phyloP scores from a whole-genome alignment of 495 filamentous ascomycete genomes.

The Chaetomium fimeti region DNA sequence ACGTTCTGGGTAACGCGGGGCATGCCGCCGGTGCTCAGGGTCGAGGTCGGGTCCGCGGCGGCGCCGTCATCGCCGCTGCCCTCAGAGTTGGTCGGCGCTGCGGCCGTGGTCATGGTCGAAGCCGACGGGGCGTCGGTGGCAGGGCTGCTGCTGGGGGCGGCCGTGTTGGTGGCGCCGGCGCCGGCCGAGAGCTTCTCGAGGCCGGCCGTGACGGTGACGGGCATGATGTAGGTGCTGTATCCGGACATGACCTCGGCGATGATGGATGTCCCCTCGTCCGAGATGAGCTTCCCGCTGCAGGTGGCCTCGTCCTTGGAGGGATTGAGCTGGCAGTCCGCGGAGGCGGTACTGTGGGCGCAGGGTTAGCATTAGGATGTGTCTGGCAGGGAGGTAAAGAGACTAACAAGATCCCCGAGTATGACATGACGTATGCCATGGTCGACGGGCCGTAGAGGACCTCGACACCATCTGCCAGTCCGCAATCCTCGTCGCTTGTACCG shows the following conservation, averaged over 20 bases:
- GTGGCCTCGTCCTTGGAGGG: neutral
- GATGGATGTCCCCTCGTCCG: neutral
- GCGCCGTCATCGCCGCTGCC: conserved; percentile 18
- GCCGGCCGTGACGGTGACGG: conserved; percentile 39
- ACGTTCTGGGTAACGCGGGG: conserved; percentile 39
- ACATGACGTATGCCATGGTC: conserved; percentile 29
- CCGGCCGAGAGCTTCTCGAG: conserved; percentile 19
- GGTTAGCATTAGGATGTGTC: neutral
- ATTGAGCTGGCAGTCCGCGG: conserved; percentile 6
- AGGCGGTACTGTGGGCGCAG: neutral
- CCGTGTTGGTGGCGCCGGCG: neutral
- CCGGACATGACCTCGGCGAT: neutral
- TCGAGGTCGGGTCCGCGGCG: conserved; percentile 11
- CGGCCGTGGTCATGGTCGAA: neutral
- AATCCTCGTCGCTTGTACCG: conserved; percentile 29
- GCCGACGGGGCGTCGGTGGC: neutral
- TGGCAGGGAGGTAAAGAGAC: neutral
- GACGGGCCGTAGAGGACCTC: conserved; percentile 36
- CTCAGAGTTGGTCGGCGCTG: conserved; percentile 25
- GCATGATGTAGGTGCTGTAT: conserved; percentile 13
- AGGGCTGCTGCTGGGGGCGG: conserved; percentile 10
- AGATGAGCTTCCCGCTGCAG: neutral
- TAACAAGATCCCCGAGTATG: conserved; percentile 1
- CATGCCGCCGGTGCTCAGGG: conserved; percentile 35
- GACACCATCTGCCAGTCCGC: conserved; percentile 28